Evolutionary conservation across 1,284 basidiomycete genomes (phyloP).

Genomic region (Pyrrhoderma lamaoense): DNA sequence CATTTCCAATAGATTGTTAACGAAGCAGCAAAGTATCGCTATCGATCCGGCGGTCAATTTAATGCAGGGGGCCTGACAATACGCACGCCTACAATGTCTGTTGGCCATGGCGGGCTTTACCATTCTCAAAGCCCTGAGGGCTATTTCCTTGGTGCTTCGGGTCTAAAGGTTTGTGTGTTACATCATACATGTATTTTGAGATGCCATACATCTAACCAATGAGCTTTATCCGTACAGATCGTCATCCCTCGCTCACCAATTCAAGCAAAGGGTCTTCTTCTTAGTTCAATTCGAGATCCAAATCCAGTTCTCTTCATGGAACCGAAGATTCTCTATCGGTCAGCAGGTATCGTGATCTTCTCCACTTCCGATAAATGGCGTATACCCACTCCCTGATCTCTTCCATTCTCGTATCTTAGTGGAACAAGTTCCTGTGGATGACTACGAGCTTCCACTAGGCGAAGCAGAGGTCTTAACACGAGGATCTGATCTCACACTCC

Average conservation of each 20-base stretch:
- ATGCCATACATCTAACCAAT: background rate
- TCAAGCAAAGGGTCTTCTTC: slow-evolving; percentile 88
- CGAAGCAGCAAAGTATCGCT: slow-evolving; percentile 91
- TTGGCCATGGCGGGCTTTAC: slow-evolving; percentile 90
- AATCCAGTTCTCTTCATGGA: slow-evolving; percentile 95
- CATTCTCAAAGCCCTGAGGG: slow-evolving; percentile 94
- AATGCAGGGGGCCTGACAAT: slow-evolving; percentile 83
- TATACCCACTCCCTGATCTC: slow-evolving; percentile 7
- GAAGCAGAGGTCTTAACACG: slow-evolving; percentile 67
- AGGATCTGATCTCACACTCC: slow-evolving; percentile 80
- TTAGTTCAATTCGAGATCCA: slow-evolving; percentile 82
- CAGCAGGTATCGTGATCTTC: slow-evolving; percentile 43
- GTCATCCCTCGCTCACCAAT: slow-evolving; percentile 90
- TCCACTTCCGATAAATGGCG: background rate
- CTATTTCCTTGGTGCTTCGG: slow-evolving; percentile 87
- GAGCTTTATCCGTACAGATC: slow-evolving; percentile 49
- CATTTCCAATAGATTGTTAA: slow-evolving; percentile 81
- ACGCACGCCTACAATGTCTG: slow-evolving; percentile 82
- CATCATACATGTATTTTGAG: background rate
- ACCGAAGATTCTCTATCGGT: slow-evolving; percentile 86
- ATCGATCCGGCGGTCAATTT: slow-evolving; percentile 81
- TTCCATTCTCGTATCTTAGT: slow-evolving; percentile 35
- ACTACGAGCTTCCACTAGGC: slow-evolving; percentile 76
- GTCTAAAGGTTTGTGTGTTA: slow-evolving; percentile 63
- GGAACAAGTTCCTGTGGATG: slow-evolving; percentile 88